These are phyloP conservation scores for Astragalus membranaceus DNA, from an alignment of 306 rosid species.

Conservation along the genomic window DNA sequence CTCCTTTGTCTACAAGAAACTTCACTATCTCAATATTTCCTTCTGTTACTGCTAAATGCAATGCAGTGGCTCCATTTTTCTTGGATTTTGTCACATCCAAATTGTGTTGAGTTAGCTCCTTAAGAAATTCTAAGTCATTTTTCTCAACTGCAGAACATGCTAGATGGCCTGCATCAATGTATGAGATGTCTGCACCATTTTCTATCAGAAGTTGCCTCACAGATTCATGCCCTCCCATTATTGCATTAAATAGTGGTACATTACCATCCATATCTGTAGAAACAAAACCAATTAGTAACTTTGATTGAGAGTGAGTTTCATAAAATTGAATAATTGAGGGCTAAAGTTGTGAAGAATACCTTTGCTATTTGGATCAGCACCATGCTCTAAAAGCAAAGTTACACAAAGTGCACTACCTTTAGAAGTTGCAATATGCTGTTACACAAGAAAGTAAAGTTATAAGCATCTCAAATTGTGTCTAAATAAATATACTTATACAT, in stretches of 20 bases:
- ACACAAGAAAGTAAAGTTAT: slow-evolving; percentile 2
- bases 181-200: slow-evolving; percentile 42
- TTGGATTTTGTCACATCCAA: slow-evolving; percentile 37
- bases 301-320: neutral
- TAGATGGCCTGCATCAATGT: slow-evolving; percentile 22
- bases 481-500: neutral
- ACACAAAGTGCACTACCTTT: slow-evolving; percentile 48
- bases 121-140: slow-evolving; percentile 46
- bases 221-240: slow-evolving; percentile 31
- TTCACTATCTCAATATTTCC: slow-evolving; percentile 41
- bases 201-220: slow-evolving; percentile 37
- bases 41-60: slow-evolving; percentile 52
- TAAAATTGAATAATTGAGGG: neutral
- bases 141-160: slow-evolving; percentile 46
- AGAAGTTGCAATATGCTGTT: slow-evolving; percentile 64
- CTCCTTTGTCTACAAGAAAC: slow-evolving; percentile 51
- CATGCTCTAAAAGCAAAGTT: slow-evolving; percentile 47
- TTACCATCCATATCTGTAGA: slow-evolving; percentile 52
- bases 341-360: slow-evolving; percentile 25
- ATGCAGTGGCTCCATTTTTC: slow-evolving; percentile 42
- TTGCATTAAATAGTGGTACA: slow-evolving; percentile 56
- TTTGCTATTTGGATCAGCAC: slow-evolving; percentile 53
- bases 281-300: neutral
- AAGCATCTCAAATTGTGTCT: neutral
- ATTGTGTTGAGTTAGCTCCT: slow-evolving; percentile 26